phyloP scores from a whole-genome alignment of 2,329 filamentous ascomycete species.

The Mycocentrospora acerina region DNA sequence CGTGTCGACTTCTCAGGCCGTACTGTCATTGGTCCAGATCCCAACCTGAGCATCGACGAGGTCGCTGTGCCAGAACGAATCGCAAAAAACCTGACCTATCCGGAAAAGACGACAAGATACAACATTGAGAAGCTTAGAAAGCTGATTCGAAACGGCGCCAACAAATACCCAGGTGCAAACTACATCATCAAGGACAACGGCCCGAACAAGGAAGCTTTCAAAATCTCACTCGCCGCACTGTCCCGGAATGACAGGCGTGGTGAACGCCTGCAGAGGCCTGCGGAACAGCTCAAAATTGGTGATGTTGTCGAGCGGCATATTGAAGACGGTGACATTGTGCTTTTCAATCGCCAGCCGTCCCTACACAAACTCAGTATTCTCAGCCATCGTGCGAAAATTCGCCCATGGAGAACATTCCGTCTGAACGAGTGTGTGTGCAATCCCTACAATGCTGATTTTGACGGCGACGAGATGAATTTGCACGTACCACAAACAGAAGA shows the following conservation, averaged over 20 bases:
- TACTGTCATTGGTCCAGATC: slow-evolving; percentile 96
- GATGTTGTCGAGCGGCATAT: slow-evolving; percentile 94
- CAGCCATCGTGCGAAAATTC: slow-evolving; percentile 88
- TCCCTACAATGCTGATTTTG: slow-evolving; percentile 98
- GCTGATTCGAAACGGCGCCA: slow-evolving; percentile 73
- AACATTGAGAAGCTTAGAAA: slow-evolving; percentile 80
- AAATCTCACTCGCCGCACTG: slow-evolving; percentile 67
- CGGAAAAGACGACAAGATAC: slow-evolving; percentile 79
- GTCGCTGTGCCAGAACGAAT: slow-evolving; percentile 89
- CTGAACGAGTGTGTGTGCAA: slow-evolving; percentile 98
- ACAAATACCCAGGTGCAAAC: slow-evolving; percentile 85
- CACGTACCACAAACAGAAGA: slow-evolving; percentile 98
- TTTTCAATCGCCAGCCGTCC: slow-evolving; percentile 97
- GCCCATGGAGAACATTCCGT: slow-evolving; percentile 93
- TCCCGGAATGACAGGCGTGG: slow-evolving; percentile 29
- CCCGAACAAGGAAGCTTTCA: slow-evolving; percentile 55
- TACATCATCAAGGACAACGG: slow-evolving; percentile 67
- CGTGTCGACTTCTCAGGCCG: slow-evolving; percentile 97
- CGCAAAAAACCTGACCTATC: slow-evolving; percentile 96
- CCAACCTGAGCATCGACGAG: slow-evolving; percentile 89
- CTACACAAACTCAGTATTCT: slow-evolving; percentile 99
- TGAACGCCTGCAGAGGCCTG: slow-evolving; percentile 70
- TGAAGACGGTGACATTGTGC: slow-evolving; percentile 90
- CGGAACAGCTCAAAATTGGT: slow-evolving; percentile 73
- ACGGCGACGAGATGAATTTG: slow-evolving; percentile 98